Base-by-base conservation (phyloP, 768 basidiomycete genomes). In the Collybiopsis luxurians region DNA sequence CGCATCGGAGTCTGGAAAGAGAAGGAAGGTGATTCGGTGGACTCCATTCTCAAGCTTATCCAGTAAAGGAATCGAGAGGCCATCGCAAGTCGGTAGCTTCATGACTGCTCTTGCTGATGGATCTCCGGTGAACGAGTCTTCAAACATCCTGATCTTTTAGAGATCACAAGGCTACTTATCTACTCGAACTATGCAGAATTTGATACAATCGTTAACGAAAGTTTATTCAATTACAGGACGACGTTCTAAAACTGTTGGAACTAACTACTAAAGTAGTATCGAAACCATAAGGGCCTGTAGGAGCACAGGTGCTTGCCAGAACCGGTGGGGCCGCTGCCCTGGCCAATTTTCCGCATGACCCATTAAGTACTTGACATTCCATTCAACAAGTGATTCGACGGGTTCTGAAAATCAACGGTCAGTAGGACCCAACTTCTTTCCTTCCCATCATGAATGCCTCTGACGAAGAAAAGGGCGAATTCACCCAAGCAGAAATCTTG, bases 1-100 rank as follows among this genome's bases (percentile, higher is more conserved):
- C 79, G 77, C 55, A 75, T 68, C 6, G 89, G 89, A 0, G 78
- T 84, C 13, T 89, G 86, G 86, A 80, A 78, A 62, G 75, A 73
- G 17, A 75, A 74, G 58, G 83, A 86, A 60, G 71, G 70, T 24
- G 63, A 58, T 9, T 45, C 61, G 1, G 70, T 83, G 3, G 69
- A 74, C 5, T 74, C 75, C 17, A 59, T 81, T 13, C 67, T 84
- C 21, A 60, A 55, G n/a, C 61, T 9, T 24, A 4, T 55, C 17
- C 7, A 47, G 4, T 47, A 46, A 53, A 28, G 12, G 24, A 51
- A 13, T 45, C 17, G 7, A 42, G 40, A 7, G 17, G 40, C 17
- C n/a, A 42, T 42, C 4, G 7, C 17, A n/a, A 42, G 23, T n/a
- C 17, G 10, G 40, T 42, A 42, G 40, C 23, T 19, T 43, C n/a